Evolutionary conservation across 768 basidiomycete species (phyloP), one percentile per base, ranked within the genome.

Genomic region (Russula sp.): DNA sequence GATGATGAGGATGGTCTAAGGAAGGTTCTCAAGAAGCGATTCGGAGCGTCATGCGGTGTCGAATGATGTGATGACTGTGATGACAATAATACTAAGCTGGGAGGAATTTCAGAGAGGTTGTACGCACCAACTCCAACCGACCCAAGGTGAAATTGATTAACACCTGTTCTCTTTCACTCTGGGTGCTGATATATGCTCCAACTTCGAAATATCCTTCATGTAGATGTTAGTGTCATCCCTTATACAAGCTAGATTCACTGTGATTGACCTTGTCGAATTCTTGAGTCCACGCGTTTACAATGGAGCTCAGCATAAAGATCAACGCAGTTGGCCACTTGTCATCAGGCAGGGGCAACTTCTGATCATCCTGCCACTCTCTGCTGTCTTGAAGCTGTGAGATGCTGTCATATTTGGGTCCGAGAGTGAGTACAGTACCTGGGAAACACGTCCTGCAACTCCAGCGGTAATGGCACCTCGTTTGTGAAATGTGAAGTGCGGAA

Each of bases 261-360:
- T 1, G 71, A 81, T 56, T 56, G 64, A 91, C 93, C 38, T 84
- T 90, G 66, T 86, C 74, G 58, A 98, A 84, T 72, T 99, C 96
- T 34, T 94, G 76, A 67, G 85, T 82, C 96, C 96, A 98, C 67
- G 97, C 96, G 35, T 78, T 79, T 0, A 91, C 83, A 2, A 99
- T 88, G 2, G 86, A 86, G 39, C 84, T 84, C 0, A 96, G 96
- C 1, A 88, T 91, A 41, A 96, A 83, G 56, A 98, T 90, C 49
- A 98, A 75, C 61, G 86, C 87, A 0, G 94, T 96, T 5, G 90
- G 84, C 88, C 93, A 93, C n/a, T 75, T 79, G 8, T 77, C 79
- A 69, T 91, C 79, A 1, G 93, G 83, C 1, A 76, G 78, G 5
- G 88, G 89, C 8, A 92, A 72, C 36, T 71, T 76, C 56, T 82